Percentiles rank a stretch among this genome's conserved stretches.
Evolutionary conservation across 805 yeast species (phyloP).

Genomic region (Candida insectorum): DNA sequence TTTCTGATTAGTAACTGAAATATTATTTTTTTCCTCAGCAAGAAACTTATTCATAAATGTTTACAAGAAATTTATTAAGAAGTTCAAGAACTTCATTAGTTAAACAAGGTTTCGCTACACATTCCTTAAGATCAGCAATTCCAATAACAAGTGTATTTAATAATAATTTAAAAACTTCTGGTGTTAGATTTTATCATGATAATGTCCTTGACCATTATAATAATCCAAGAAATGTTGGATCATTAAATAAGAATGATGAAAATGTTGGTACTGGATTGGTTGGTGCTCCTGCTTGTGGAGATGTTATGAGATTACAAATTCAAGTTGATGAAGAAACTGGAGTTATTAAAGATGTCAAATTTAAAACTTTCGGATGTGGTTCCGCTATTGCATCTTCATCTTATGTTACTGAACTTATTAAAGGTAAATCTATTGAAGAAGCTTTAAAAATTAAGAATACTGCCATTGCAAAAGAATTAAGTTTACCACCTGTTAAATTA

Average conservation of each 20-base stretch:
- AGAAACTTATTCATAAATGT: conserved; percentile 19
- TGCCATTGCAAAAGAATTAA: conserved; percentile 88
- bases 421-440: conserved; percentile 92
- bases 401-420: conserved; percentile 90
- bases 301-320: conserved; percentile 96
- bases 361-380: conserved; percentile 99
- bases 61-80: conserved; percentile 23
- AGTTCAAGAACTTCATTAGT: conserved; percentile 8
- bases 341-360: conserved; percentile 88
- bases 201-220: conserved; percentile 95
- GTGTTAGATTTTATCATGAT: conserved; percentile 64
- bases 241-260: conserved; percentile 70
- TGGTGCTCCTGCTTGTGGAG: conserved; percentile 99
- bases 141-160: too few relatives aligned
- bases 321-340: conserved; percentile 90
- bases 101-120: too few relatives aligned
- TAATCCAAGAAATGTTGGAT: conserved; percentile 96
- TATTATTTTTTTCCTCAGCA: too few relatives aligned
- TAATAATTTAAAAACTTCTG: too few relatives aligned
- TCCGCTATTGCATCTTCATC: conserved; percentile 96
- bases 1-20: too few relatives aligned
- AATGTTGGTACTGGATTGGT: conserved; percentile 96
- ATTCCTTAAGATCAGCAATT: too few relatives aligned
- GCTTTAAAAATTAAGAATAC: conserved; percentile 92
- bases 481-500: conserved; percentile 93